phyloP scores from a whole-genome alignment of 164 flowering plant genomes.

The Annona cherimola region DNA sequence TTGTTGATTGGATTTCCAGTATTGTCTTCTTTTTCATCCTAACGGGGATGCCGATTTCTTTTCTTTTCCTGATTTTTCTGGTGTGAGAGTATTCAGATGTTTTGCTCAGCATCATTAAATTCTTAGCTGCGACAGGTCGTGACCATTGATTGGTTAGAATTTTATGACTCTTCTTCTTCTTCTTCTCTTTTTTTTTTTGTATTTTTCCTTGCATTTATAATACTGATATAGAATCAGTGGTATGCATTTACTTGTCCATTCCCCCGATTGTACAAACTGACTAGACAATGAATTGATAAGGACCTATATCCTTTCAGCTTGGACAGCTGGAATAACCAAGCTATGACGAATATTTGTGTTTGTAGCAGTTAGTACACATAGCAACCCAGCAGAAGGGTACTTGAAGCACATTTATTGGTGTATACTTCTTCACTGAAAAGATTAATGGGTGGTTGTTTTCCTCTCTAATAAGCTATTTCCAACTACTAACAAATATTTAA shows the following conservation, averaged over 20 bases:
- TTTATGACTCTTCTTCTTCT: background rate
- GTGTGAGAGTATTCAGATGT: background rate
- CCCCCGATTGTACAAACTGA: background rate
- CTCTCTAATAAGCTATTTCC: background rate
- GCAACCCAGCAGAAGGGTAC: too few relatives aligned
- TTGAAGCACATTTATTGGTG: background rate
- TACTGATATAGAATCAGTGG: background rate
- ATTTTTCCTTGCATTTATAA: background rate
- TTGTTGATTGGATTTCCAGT: background rate
- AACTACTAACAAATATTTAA: background rate
- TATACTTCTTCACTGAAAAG: background rate
- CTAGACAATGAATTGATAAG: background rate
- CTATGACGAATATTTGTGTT: too few relatives aligned
- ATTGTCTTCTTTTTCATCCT: background rate
- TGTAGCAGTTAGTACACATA: background rate
- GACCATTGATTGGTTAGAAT: conserved; percentile 1
- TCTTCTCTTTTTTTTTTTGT: background rate
- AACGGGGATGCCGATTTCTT: background rate
- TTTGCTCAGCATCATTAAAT: background rate
- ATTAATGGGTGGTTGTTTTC: background rate
- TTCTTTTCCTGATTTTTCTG: background rate
- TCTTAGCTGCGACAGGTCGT: background rate
- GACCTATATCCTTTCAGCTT: background rate
- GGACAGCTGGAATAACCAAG: background rate
- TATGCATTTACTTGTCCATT: background rate